Evolutionary conservation across 345 rosid species (phyloP), one percentile per base, ranked within the genome.

Genomic region (Eutrema heterophyllum): DNA sequence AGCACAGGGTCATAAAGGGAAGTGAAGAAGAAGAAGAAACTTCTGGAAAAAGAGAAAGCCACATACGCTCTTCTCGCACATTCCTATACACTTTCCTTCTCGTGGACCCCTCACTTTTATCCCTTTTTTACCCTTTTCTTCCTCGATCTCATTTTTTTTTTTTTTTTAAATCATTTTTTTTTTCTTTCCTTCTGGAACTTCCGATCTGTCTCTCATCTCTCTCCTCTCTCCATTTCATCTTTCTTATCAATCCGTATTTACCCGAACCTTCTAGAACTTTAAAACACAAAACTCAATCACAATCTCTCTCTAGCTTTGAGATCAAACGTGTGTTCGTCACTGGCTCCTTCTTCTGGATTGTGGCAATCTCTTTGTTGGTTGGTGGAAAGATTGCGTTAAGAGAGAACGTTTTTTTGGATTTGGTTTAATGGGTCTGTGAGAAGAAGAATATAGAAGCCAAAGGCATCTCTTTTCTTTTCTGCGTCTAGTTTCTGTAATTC

Each of bases 181-280:
- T 36, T 63, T 18, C 21, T 68, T 48, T 76, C 71, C 82, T 83
- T 84, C 82, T 78, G 75, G 81, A 81, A 78, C 77, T 65, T 82
- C 61, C 55, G 67, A 71, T 71, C 70, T 78, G 64, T 71, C 80
- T 56, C 56, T 61, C 64, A 1, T 73, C 57, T 48, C 73, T 58
- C 39, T 53, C 62, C 68, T 45, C 65, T 48, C 72, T 56, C 33
- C 46, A 2, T 27, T 15, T 46, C 30, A 39, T 54, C 56, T 35
- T 45, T 78, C 79, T 85, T 81, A 81, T 83, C 84, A 77, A 73
- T 80, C 60, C 68, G 70, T 88, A 27, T 78, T 73, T 70, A 75
- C 79, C 75, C 32, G 97, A 94, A 92, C 81, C 78, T 95, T 95
- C 97, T 92, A 88, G 97, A 92, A 69, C 70, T 71, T 62, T 53